phyloP scores from a whole-genome alignment of 2,329 filamentous ascomycete genomes.

The Penicillium fuscoglaucum region DNA sequence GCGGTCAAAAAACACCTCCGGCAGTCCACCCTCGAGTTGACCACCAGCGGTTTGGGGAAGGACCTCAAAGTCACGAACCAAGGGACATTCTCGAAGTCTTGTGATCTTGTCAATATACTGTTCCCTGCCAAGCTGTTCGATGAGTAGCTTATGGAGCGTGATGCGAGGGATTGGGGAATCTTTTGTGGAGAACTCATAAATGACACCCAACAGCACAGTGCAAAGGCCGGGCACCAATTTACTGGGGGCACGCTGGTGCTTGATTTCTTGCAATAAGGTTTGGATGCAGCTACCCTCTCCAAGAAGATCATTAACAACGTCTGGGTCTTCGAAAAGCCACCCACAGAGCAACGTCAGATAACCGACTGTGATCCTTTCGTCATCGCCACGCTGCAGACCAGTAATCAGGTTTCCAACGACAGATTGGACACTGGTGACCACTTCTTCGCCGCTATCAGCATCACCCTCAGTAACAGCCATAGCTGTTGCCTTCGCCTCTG shows the following conservation, averaged over 20 bases:
- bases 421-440: slow-evolving; percentile 89
- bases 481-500: slow-evolving; percentile 73
- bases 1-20: slow-evolving; percentile 81
- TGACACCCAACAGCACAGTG: slow-evolving; percentile 78
- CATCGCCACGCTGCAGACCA: slow-evolving; percentile 71
- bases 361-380: slow-evolving; percentile 76
- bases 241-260: slow-evolving; percentile 60
- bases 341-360: slow-evolving; percentile 86
- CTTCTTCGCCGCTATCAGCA: slow-evolving; percentile 84
- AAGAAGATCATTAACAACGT: slow-evolving; percentile 89
- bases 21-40: slow-evolving; percentile 57
- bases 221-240: slow-evolving; percentile 77
- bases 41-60: slow-evolving; percentile 66
- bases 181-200: slow-evolving; percentile 97
- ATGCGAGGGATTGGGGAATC: slow-evolving; percentile 86
- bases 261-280: slow-evolving; percentile 73
- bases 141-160: slow-evolving; percentile 76
- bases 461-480: slow-evolving; percentile 88
- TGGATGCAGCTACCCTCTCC: slow-evolving; percentile 92
- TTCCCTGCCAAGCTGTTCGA: slow-evolving; percentile 76
- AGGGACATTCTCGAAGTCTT: slow-evolving; percentile 72
- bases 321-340: slow-evolving; percentile 90
- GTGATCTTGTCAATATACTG: slow-evolving; percentile 81
- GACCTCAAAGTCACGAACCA: slow-evolving; percentile 88
- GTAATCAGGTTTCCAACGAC: slow-evolving; percentile 83